Evolutionary conservation across 2,329 filamentous ascomycete species (phyloP), one percentile per base, ranked within the genome.

Genomic region (Aspergillus vadensis): DNA sequence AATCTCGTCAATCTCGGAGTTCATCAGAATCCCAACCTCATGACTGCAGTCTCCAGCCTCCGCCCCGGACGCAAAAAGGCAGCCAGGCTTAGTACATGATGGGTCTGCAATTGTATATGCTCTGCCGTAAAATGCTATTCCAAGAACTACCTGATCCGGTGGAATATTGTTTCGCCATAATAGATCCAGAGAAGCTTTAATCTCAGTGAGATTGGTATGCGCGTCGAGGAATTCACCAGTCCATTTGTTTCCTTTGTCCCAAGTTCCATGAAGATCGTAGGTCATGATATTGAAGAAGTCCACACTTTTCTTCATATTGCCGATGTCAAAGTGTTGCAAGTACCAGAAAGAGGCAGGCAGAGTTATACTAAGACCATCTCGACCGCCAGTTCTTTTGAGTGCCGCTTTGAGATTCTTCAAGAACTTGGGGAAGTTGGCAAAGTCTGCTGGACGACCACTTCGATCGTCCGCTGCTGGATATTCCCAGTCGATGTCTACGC

Each of bases 401-500:
- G 59, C 59, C 4, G 43, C 19, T 55, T 60, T 59, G 3, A 70
- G 44, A n/a, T 67, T 58, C 25, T 48, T 21, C 41, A 71, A 25
- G n/a, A 71, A 60, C 4, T 49, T 55, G 1, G 69, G 65, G 41
- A 70, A 75, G 59, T 80, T 77, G 0, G 58, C 60, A 43, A 62
- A 71, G 44, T 83, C 81, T 2, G 68, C 71, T 0, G 67, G 32
- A 0, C 58, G 62, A 1, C 81, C 81, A 6, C 67, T 67, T 4
- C 78, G 71, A 27, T 79, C 77, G 15, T 73, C 69, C 3, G 79
- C 77, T 0, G 56, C 67, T 0, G 71, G 71, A 51, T 77, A 74
- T 49, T 78, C 75, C 81, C 80, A 83, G 62, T 83, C 78, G n/a
- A 83, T 64, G 54, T 83, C 80, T 2, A 81, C 69, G 2, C 79